These are phyloP conservation scores for Collybiopsis luxurians DNA, from an alignment of 768 basidiomycete genomes.

Conservation along the genomic window DNA sequence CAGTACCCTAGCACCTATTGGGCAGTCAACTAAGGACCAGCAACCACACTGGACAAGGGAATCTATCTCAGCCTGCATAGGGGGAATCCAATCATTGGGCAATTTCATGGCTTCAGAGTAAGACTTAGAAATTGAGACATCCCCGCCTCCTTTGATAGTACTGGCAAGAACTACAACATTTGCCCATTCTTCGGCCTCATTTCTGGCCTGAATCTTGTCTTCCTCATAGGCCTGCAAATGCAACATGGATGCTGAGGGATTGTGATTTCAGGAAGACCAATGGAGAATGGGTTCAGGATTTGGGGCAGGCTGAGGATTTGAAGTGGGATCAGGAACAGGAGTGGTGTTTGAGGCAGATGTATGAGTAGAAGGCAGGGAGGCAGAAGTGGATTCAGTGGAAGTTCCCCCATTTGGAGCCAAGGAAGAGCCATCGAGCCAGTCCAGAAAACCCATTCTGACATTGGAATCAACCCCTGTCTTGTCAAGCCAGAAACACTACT, in stretches of 20 bases:
- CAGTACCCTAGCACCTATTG: not conserved
- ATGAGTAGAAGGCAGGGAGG: no score
- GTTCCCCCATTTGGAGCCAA: no score
- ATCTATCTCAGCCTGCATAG: not conserved
- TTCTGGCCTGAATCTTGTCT: not conserved
- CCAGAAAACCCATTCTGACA: no score
- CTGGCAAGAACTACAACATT: not conserved
- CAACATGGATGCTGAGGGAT: not conserved
- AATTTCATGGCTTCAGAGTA: not conserved
- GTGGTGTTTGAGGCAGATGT: no score
- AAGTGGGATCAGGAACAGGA: no score
- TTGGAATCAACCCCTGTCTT: no score
- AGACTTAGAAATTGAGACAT: not conserved
- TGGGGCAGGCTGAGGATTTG: no score
- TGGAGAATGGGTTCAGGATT: no score
- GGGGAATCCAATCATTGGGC: not conserved
- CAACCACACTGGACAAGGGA: not conserved
- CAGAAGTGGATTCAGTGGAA: no score
- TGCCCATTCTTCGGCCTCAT: not conserved
- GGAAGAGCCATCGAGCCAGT: no score
- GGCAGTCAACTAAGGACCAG: not conserved
- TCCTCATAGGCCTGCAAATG: not conserved
- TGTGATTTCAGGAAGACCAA: not conserved
- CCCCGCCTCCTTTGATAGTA: not conserved
- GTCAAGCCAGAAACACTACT: no score